These are phyloP conservation scores for Vachellia collinsii DNA, from an alignment of 306 rosid genomes.

Conservation along the genomic window DNA sequence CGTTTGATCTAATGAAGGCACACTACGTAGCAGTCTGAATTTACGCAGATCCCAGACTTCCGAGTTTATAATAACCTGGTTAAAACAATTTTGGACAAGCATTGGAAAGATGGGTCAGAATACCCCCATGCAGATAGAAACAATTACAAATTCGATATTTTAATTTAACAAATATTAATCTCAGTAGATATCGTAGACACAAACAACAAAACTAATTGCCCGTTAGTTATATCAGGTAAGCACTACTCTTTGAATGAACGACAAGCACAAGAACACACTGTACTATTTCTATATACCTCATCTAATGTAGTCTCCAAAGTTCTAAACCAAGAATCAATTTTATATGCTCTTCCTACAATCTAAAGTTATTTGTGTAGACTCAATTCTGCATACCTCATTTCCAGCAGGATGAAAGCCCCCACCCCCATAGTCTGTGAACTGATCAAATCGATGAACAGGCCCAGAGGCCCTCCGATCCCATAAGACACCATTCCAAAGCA, in stretches of 20 bases:
- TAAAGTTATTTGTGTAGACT: background rate
- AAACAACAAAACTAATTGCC: background rate
- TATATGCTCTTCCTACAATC: conserved; percentile 18
- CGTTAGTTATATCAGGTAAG: background rate
- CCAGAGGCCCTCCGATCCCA: conserved; percentile 84
- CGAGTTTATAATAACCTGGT: conserved; percentile 91
- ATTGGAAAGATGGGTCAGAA: conserved; percentile 10
- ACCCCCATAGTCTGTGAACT: conserved; percentile 96
- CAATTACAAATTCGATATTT: background rate
- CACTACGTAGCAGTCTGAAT: conserved; percentile 83
- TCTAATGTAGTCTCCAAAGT: background rate
- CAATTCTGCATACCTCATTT: conserved; percentile 73
- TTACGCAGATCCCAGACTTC: conserved; percentile 99
- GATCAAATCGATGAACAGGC: conserved; percentile 94
- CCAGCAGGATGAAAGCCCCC: conserved; percentile 99
- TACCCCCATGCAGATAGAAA: conserved; percentile 10
- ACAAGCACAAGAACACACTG: background rate
- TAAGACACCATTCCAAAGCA: conserved; percentile 94
- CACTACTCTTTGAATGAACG: background rate
- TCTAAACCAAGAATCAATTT: background rate
- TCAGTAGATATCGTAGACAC: background rate
- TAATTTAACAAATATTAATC: background rate
- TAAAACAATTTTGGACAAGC: background rate
- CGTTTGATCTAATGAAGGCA: conserved; percentile 95
- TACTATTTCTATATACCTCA: background rate